Base-by-base conservation (phyloP, 140 eudicot species). In the Erigeron philadelphicus region DNA sequence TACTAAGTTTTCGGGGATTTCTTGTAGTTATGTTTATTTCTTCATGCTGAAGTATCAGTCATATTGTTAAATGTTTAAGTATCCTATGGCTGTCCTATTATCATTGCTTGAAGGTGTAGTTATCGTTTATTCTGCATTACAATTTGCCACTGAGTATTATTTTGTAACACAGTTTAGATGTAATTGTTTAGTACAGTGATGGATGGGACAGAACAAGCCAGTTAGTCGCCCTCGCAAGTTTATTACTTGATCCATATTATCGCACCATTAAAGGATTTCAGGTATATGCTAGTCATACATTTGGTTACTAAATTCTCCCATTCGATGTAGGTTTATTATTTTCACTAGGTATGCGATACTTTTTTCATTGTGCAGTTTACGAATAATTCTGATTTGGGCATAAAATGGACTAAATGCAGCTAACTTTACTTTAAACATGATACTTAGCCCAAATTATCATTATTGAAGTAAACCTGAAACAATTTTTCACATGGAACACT, bases 141-240 rank as follows among this genome's bases (percentile, higher is more conserved):
- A 25, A 38, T 18, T 61, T 35, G 12, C 13, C 12, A 18, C 11
- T 1, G 8, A 61, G 12, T 25, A 8, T 58, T 19, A 23, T 9
- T 61, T 66, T 55, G 9, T 64, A 31, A 54, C 57, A 11, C 41
- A 61, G 48, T 41, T 66, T 18, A 46, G 13, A 16, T 63, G 52
- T 21, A 10, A 49, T 53, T 67, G 18, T 61, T 47, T 73, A 63
- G 47, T 80, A 64, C 89, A 93, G 99, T 78, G 99, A 94, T 81
- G 99, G 99, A 78, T 94, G 99, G 99, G 99, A 94, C 71, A 87
- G 99, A 85, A 94, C 99, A 19, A 76, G 83, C 63, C 99, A 94
- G 79, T 76, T 94, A 72, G 91, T 94, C 49, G 85, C 99, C 8
- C 95, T 94, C 75, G 95, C 99, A 61, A 84, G 89, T 80, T 78